These are phyloP conservation scores for Candida dajiaensis DNA, from an alignment of 805 yeast genomes.

Conservation along the genomic window DNA sequence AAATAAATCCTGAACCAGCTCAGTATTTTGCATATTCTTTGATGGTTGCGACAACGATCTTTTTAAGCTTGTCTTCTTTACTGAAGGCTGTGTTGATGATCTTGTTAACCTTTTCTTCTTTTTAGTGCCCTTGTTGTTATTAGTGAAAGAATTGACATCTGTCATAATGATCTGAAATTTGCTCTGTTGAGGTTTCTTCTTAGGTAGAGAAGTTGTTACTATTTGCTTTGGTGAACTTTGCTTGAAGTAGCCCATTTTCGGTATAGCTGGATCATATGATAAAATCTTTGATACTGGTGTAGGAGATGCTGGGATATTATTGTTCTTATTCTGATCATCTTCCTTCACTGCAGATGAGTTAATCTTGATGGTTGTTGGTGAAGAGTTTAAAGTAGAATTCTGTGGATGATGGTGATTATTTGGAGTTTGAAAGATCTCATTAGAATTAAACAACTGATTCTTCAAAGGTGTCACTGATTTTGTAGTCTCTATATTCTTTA, in stretches of 20 bases:
- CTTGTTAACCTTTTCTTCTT: conserved; percentile 18
- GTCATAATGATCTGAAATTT: conserved; percentile 31
- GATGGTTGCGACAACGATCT: conserved; percentile 23
- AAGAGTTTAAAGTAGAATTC: conserved; percentile 17
- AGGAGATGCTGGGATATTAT: conserved; percentile 19
- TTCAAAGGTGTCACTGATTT: conserved; percentile 22
- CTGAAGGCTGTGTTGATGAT: conserved; percentile 13
- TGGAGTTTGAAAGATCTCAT: conserved; percentile 20
- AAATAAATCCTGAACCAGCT: not conserved
- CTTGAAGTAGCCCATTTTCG: conserved; percentile 25
- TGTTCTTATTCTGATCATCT: conserved; percentile 6
- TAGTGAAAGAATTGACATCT: conserved; percentile 26
- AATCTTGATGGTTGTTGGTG: conserved; percentile 25
- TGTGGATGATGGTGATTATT: conserved; percentile 10
- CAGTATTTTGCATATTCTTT: not conserved
- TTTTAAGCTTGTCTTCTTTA: conserved; percentile 18
- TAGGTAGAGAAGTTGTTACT: not conserved
- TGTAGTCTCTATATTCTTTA: conserved; percentile 17
- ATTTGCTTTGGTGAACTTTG: conserved; percentile 9
- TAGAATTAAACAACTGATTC: conserved; percentile 16
- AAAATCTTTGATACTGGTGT: conserved; percentile 19
- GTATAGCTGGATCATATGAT: conserved; percentile 7
- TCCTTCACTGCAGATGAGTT: conserved; percentile 23
- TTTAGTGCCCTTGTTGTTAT: conserved; percentile 4
- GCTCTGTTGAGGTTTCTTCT: conserved; percentile 1